Evolutionary conservation across 1,284 basidiomycete species (phyloP).

Genomic region (Ustilago esculenta): DNA sequence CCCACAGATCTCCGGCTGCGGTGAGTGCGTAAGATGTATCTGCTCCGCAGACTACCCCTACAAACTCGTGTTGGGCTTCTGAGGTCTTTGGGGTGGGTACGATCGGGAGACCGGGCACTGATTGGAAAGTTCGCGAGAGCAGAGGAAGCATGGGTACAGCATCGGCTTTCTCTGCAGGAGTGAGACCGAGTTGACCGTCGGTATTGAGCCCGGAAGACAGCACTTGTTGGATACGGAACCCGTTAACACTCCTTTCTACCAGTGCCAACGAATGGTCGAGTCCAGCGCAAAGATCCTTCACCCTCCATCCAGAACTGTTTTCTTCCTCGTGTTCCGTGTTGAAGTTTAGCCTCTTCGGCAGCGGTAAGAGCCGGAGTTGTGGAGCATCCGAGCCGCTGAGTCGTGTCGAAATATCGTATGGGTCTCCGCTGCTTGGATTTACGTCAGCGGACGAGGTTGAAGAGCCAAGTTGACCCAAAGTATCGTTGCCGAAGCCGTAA

Average conservation of each 20-base stretch:
- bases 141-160: slow-evolving; percentile 21
- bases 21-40: slow-evolving; percentile 50
- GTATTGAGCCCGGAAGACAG: slow-evolving; percentile 43
- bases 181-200: slow-evolving; percentile 51
- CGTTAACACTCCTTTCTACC: slow-evolving; percentile 4
- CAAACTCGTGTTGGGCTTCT: too few relatives aligned
- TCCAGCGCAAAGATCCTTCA: slow-evolving; percentile 3
- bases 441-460: background rate
- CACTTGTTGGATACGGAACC: slow-evolving; percentile 9
- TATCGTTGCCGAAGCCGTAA: slow-evolving; percentile 34
- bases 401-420: slow-evolving; percentile 21
- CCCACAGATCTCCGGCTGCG: slow-evolving; percentile 16
- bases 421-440: slow-evolving; percentile 1
- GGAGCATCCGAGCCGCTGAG: background rate
- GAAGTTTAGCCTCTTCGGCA: slow-evolving; percentile 10
- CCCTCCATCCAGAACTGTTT: slow-evolving; percentile 5
- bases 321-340: background rate
- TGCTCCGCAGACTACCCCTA: slow-evolving; percentile 35
- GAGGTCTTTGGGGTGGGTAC: too few relatives aligned
- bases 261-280: slow-evolving; percentile 37
- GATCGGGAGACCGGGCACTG: slow-evolving; percentile 1
- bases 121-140: slow-evolving; percentile 4
- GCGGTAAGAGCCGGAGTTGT: slow-evolving; percentile 17
- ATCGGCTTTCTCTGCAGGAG: background rate
- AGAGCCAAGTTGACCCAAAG: slow-evolving; percentile 33